Evolutionary conservation across 23 red algal genomes (phyloP).

Genomic region (Gracilaria gracilis): DNA sequence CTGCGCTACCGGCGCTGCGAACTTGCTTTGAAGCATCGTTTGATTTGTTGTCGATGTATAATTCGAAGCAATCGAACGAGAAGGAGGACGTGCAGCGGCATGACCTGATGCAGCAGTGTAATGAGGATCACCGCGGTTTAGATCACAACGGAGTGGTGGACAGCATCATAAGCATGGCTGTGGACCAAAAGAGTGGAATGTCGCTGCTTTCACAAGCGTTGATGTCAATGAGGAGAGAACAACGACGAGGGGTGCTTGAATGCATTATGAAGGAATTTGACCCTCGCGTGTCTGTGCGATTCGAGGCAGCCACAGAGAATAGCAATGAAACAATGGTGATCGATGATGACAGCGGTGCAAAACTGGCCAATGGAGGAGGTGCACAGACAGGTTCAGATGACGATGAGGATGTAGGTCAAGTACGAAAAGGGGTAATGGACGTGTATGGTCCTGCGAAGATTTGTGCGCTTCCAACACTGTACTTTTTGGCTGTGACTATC

Average conservation of each 20-base stretch:
- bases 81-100: neutral
- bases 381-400: constrained; percentile 2
- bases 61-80: neutral
- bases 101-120: neutral
- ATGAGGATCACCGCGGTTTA: neutral
- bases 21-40: constrained; percentile 49
- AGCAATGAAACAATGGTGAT: constrained; percentile 30
- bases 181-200: constrained; percentile 56
- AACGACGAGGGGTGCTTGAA: constrained; percentile 60
- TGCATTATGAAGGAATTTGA: constrained; percentile 66
- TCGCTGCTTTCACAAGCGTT: constrained; percentile 57
- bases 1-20: constrained; percentile 51
- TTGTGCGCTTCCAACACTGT: constrained; percentile 43
- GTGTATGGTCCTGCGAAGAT: constrained; percentile 11
- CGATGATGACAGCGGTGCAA: constrained; percentile 10
- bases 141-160: constrained; percentile 23
- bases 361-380: neutral
- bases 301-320: neutral
- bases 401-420: constrained; percentile 30
- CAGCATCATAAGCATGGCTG: constrained; percentile 9
- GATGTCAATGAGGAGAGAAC: constrained; percentile 48
- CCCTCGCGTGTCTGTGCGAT: constrained; percentile 44
- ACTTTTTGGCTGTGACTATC: constrained; percentile 53
- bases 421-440: neutral
- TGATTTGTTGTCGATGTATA: neutral